Base-by-base conservation (phyloP, 2,329 filamentous ascomycete species). In the Beauveria asiatica region DNA sequence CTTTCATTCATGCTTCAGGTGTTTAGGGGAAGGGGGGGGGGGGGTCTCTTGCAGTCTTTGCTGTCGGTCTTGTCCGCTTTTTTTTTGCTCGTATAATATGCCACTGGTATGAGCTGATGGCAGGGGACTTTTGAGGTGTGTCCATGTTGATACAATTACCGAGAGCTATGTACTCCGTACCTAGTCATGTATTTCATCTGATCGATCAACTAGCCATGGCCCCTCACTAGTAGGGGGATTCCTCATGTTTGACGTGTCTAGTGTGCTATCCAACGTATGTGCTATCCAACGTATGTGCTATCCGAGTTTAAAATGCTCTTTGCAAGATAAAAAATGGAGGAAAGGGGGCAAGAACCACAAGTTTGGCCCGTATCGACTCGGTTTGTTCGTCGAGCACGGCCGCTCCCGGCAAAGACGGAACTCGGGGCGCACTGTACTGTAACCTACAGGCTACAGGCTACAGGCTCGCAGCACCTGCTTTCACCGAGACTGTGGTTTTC, bases 351-450 rank as follows among this genome's bases (percentile, higher is more conserved):
- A 46, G 25, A 42, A n/a, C 53, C 42, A 56, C 53, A 23, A 17
- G 27, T 9, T 9, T 17, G 42, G 27, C 25, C n/a, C 39, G 41
- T 42, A 19, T 46, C 7, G 16, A 41, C 33, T 44, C 9, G 33
- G 39, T 10, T 10, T 37, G 44, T 33, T 11, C 21, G 53, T 16
- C 42, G 37, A 25, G 42, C 17, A 23, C 33, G 19, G 37, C 13
- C 39, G 23, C 42, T 44, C 56, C 55, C 37, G 56, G 56, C 46
- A 51, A 30, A 8, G 46, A 44, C 56, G 56, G 56, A 44, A 59
- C 37, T 5, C 7, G 37, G 23, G 23, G 46, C 23, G 41, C 33
- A 7, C 5, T n/a, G n/a, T n/a, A 5, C 33, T 46, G 55, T n/a
- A 30, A 30, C 45, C 45, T 58, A n/a, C 19, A n/a, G n/a, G n/a